Conservation (phyloP, 192 early-diverging fungal species). For the Backusella morwellensis region DNA sequence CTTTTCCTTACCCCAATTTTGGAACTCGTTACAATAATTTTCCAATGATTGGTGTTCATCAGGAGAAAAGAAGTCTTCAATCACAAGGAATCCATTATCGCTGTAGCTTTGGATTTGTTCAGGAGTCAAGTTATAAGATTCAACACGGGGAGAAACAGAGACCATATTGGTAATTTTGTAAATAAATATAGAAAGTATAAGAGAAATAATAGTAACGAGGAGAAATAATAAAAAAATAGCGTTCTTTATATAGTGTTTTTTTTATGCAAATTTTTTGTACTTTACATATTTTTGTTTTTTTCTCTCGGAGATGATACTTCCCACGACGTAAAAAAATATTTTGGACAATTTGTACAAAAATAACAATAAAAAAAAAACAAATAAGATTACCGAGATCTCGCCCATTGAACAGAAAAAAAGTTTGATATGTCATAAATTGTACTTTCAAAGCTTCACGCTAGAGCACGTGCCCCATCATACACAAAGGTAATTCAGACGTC, state of each 20-base stretch:
- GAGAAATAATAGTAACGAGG: neutral
- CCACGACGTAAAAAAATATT: neutral
- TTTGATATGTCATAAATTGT: neutral
- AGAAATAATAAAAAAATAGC: neutral
- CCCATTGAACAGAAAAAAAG: neutral
- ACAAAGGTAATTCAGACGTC: neutral
- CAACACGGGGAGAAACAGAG: constrained; percentile 9
- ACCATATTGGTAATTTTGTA: constrained; percentile 1
- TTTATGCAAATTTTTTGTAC: neutral
- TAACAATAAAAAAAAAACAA: neutral
- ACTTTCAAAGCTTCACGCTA: neutral
- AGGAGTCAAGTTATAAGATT: constrained; percentile 39
- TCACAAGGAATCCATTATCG: constrained; percentile 51
- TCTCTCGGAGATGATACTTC: neutral
- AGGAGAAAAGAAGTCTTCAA: constrained; percentile 50
- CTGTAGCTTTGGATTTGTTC: constrained; percentile 50
- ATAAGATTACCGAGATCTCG: neutral
- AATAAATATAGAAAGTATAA: neutral
- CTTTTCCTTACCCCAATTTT: constrained; percentile 49
- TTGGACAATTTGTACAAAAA: neutral
- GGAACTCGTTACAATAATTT: constrained; percentile 41
- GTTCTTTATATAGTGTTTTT: neutral
- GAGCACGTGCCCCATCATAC: neutral
- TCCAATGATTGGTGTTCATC: constrained; percentile 50
- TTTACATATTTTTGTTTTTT: neutral